Percentiles rank a stretch among this genome's conserved stretches.
These are phyloP conservation scores for Cryptococcus deneoformans DNA, from an alignment of 1,284 basidiomycete species.

Conservation along the genomic window DNA sequence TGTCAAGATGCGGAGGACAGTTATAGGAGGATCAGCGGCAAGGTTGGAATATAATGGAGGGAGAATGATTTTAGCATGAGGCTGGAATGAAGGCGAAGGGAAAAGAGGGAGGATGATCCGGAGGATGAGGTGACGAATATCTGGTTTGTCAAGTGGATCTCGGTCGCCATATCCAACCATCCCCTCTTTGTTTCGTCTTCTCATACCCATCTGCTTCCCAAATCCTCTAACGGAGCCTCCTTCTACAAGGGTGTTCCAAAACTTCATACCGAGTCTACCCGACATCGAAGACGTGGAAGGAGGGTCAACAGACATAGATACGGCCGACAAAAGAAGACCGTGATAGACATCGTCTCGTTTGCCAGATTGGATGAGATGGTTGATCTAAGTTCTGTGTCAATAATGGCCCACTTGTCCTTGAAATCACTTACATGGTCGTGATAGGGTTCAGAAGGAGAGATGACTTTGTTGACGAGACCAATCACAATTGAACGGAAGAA, in stretches of 20 bases:
- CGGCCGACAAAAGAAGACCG: slow-evolving; percentile 37
- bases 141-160: slow-evolving; percentile 44
- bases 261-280: slow-evolving; percentile 30
- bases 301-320: slow-evolving; percentile 39
- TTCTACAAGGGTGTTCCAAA: slow-evolving; percentile 41
- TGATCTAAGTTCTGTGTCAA: slow-evolving; percentile 26
- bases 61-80: slow-evolving; percentile 38
- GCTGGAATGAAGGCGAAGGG: slow-evolving; percentile 30
- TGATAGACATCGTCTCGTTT: slow-evolving; percentile 38
- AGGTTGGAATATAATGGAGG: slow-evolving; percentile 40
- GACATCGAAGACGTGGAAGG: slow-evolving; percentile 12
- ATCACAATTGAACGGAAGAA: slow-evolving; percentile 47
- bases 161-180: slow-evolving; percentile 30
- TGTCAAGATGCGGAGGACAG: slow-evolving; percentile 44
- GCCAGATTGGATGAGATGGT: slow-evolving; percentile 38
- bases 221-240: slow-evolving; percentile 41
- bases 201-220: slow-evolving; percentile 47
- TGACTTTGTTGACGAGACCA: slow-evolving; percentile 42
- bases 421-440: slow-evolving; percentile 31
- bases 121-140: slow-evolving; percentile 47
- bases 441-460: slow-evolving; percentile 37
- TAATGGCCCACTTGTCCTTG: background rate
- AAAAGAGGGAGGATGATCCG: slow-evolving; percentile 35
- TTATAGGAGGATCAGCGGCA: slow-evolving; percentile 43
- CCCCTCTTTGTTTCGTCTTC: slow-evolving; percentile 41